Base-by-base conservation (phyloP, 2,329 filamentous ascomycete species). In the Pseudovirgaria hyperparasitica region DNA sequence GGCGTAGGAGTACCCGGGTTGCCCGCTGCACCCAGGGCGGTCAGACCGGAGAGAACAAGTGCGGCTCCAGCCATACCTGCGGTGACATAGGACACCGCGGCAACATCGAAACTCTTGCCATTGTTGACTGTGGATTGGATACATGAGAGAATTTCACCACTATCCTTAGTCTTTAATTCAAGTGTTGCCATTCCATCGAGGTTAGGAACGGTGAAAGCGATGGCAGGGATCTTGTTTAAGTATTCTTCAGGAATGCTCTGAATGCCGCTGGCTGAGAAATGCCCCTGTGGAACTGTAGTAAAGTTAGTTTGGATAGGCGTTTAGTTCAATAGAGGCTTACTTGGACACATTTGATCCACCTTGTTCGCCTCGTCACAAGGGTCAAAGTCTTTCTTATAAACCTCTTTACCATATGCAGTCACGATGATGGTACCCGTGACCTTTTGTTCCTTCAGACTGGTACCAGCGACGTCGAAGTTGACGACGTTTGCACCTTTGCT, bases 151-250 rank as follows among this genome's bases (percentile, higher is more conserved):
- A 76, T 64, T 18, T 67, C 45, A 20, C 64, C 66, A 4, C 58
- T 62, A 17, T 77, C 70, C 20, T 71, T 55, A 4, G 71, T 59
- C 33, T 67, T 74, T 23, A 98, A 67, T 47, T 82, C 61, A 36
- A 98, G 61, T 23, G 76, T 90, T 18, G 86, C 90, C 43, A 77
- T 59, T 19, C 87, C 87, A 29, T 87, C 77, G 40, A 98, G 78
- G 50, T 98, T 86, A 26, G 90, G 90, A 17, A 98, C 65, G 34
- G 72, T 70, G 59, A 94, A 98, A 9, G 87, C 87, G 39, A 98
- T 92, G 3, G 72, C 60, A 2, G 90, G 90, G 21, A 98, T 87
- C 55, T 79, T 58, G 28, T 66, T 66, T 30, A 82, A 74, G 46
- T 76, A 87, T 34, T 74, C 46, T 0, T 68, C 55, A 10, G 85